Base-by-base conservation (phyloP, 164 flowering plant genomes). In the Vitis rotundifolia region DNA sequence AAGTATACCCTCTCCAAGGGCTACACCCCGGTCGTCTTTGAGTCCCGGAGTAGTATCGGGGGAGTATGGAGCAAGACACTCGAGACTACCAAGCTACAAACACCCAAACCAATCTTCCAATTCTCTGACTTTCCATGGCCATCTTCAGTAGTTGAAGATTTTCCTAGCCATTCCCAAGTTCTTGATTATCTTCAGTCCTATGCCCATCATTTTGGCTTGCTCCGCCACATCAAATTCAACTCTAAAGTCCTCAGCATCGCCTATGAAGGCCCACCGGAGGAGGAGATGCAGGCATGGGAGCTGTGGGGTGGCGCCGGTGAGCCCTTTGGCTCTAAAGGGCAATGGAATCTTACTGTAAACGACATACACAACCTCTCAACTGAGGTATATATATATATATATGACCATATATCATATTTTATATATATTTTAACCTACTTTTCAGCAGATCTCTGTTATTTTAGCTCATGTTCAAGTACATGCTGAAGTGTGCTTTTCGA, bases 111-210 rank as follows among this genome's bases (percentile, higher is more conserved):
- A 44, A 81, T 63, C 18, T 86, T 66, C 56, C 78, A 74, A 60
- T 84, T 87, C 70, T 83, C 84, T 0, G 90, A 87, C 59, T 86
- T 81, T 48, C 83, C 87, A 49, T 85, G 90, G 90, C 88, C 90
- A 15, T 19, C 79, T 62, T 52, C 70, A 0, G 77, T 81, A 1
- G 13, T 70, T 37, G 76, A 77, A 12, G 63, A 37, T 1, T 82
- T 70, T 68, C 90, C 90, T 12, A 22, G 16, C 19, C 62, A 68
- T 3, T 10, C 59, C 3, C 75, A 79, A 66, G 87, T 87, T 10
- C 10, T 78, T 57, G 82, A 80, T 11, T 87, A 87, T 14, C 4
- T 85, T 9, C 71, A 69, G 29, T 76, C 86, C 1, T 87, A 85
- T 50, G 87, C 87, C 2, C 54, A 31, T 14, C 81, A 78, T 31